Evolutionary conservation across 495 filamentous ascomycete genomes (phyloP).

Genomic region (Aspergillus nanangensis): DNA sequence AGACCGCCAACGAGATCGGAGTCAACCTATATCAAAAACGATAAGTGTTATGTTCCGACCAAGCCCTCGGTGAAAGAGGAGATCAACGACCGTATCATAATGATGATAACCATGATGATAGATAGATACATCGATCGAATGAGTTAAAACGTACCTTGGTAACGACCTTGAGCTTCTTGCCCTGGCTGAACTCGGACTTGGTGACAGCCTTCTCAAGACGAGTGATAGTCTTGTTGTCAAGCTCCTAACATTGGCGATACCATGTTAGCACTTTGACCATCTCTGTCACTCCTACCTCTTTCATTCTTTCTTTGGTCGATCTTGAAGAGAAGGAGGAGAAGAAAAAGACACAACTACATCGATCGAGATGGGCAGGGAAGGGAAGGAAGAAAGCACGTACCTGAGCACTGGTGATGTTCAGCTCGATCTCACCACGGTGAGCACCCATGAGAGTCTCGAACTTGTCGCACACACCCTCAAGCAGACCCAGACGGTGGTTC

Average conservation of each 20-base stretch:
- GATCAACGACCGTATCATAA: too few species aligned
- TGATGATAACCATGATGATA: too few species aligned
- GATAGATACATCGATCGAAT: background rate
- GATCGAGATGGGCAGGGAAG: too few species aligned
- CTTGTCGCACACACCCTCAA: constrained; percentile 81
- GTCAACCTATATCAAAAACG: constrained; percentile 61
- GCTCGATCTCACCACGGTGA: constrained; percentile 85
- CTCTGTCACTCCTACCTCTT: too few species aligned
- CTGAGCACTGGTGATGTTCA: constrained; percentile 82
- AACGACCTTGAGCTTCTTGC: constrained; percentile 96
- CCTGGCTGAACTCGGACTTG: constrained; percentile 85
- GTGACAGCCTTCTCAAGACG: constrained; percentile 83
- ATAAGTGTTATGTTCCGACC: too few species aligned
- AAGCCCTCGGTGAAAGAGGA: too few species aligned
- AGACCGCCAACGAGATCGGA: constrained; percentile 91
- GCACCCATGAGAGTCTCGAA: constrained; percentile 85
- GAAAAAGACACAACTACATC: too few species aligned
- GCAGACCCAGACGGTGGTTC: constrained; percentile 87
- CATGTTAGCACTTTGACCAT: background rate
- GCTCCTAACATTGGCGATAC: constrained; percentile 50
- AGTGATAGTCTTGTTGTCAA: constrained; percentile 78
- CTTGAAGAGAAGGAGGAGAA: too few species aligned
- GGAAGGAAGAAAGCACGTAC: constrained; percentile 50
- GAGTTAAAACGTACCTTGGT: constrained; percentile 60
- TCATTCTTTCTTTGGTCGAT: too few species aligned